Evolutionary conservation across 805 yeast genomes (phyloP), one percentile per base, ranked within the genome.

Genomic region (Cyberlindnera mrakii): DNA sequence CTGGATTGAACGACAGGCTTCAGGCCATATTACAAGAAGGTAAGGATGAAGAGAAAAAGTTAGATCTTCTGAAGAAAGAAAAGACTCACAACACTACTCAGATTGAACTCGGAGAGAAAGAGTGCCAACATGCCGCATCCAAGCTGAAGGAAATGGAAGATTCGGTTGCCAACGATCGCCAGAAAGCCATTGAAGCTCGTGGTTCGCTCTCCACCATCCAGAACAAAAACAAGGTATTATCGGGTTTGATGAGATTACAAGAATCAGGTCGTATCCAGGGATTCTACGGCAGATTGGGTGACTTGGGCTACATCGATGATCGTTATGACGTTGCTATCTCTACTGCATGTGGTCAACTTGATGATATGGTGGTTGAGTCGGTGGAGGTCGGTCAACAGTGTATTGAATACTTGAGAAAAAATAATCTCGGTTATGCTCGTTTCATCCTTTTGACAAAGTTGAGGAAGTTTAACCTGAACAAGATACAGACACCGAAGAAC

Each of bases 291-390:
- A 71, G 96, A 48, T 66, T 93, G 14, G 99, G 99, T 15, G 95
- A 88, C 52, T 67, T 93, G 36, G 99, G 96, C n/a, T 73, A 75
- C 2, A 93, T 93, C 49, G 96, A 88, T 59, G 86, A 84, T 50
- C 75, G 77, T 54, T 93, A 85, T 60, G 98, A 95, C 63, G 77
- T 89, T 41, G 99, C 99, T 0, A 79, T 93, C 8, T 89, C 98
- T 0, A 93, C 98, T 0, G 98, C 96, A 0, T 88, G 93, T 51
- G 89, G 95, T 1, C 81, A 90, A 8, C 69, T 93, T 44, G 95
- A 91, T 59, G 91, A 95, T 48, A 80, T 89, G 72, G 98, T 93
- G 15, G 98, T 93, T 3, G 97, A 89, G 38, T 74, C 77, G 4
- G 78, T 81, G 3, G 78, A 75, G 41, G 77, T 80, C 41, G 95